Evolutionary conservation across 2,329 filamentous ascomycete genomes (phyloP).

Genomic region (Sarocladium kiliense): DNA sequence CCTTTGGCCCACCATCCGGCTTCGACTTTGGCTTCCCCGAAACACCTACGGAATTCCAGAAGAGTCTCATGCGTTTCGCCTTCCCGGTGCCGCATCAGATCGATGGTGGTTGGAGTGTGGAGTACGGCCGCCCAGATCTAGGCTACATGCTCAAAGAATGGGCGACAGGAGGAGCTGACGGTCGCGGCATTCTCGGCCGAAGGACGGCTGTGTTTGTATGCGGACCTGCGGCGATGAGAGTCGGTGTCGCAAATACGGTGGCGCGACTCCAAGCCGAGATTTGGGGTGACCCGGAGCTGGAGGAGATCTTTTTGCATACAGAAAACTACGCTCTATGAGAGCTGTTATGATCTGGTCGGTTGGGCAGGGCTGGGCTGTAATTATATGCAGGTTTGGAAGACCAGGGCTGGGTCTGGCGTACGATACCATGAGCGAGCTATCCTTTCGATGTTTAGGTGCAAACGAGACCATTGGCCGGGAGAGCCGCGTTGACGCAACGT

Average conservation of each 20-base stretch:
- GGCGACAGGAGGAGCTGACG: conserved; percentile 64
- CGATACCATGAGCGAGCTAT: conserved; percentile 12
- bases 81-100: conserved; percentile 67
- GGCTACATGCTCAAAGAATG: conserved; percentile 81
- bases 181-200: conserved; percentile 67
- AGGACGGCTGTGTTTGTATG: conserved; percentile 90
- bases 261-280: conserved; percentile 78
- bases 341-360: neutral
- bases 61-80: conserved; percentile 84
- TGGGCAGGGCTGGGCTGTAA: neutral
- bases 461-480: neutral
- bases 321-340: conserved; percentile 85
- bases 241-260: conserved; percentile 82
- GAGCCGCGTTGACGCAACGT: conserved; percentile 2
- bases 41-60: conserved; percentile 83
- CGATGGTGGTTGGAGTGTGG: conserved; percentile 80
- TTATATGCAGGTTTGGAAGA: neutral
- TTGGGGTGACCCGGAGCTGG: conserved; percentile 69
- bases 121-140: conserved; percentile 86
- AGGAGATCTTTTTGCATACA: conserved; percentile 91
- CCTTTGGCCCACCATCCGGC: conserved; percentile 54
- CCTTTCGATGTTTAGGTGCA: neutral
- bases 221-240: conserved; percentile 79
- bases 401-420: neutral
- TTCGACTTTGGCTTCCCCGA: conserved; percentile 78